Evolutionary conservation across 2,329 filamentous ascomycete species (phyloP), one percentile per base, ranked within the genome.

Genomic region (Westerdykella aurantiaca): DNA sequence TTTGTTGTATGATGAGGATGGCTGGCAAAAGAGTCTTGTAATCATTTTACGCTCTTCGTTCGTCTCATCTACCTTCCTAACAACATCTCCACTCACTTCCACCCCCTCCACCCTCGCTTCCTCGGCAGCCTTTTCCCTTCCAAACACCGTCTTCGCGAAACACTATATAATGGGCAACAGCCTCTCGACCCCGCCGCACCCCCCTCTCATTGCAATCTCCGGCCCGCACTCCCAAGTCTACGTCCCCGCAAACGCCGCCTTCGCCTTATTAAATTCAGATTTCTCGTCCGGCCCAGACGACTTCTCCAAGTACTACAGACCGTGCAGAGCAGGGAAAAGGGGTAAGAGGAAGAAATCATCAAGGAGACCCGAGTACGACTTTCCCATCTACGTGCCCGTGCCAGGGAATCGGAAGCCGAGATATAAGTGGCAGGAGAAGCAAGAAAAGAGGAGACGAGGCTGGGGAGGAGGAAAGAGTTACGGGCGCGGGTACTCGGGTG

Each of bases 181-280:
- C 13, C 47, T 47, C 38, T 61, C 59, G 13, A 51, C 48, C 10
- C 46, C 42, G 4, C 52, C 55, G 9, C 7, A 12, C 7, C 33
- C 33, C 3, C 56, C 58, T 1, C 53, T 61, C 16, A 43, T 62
- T 39, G 42, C 55, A 38, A 47, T 63, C 44, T 39, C 42, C 22
- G 56, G 55, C 6, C 50, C 52, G 1, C 37, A 42, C 21, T 55
- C 51, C 29, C 51, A 47, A 37, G 42, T 60, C 31, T 33, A 59
- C 17, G 50, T 63, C 18, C 56, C 58, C 2, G 42, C 51, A 21
- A 39, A 35, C 16, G 35, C n/a, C 4, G 34, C n/a, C 29, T 41
- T 22, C 31, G 12, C 25, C 25, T 35, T 21, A 25, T 6, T 33
- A 3, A 6, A 4, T 21, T 6, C 23, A 2, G 10, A 13, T 21